A percentile compares a stretch with the other conserved stretches of the same genome.
phyloP scores from a whole-genome alignment of 306 rosid genomes.

The Boehmeria nivea region DNA sequence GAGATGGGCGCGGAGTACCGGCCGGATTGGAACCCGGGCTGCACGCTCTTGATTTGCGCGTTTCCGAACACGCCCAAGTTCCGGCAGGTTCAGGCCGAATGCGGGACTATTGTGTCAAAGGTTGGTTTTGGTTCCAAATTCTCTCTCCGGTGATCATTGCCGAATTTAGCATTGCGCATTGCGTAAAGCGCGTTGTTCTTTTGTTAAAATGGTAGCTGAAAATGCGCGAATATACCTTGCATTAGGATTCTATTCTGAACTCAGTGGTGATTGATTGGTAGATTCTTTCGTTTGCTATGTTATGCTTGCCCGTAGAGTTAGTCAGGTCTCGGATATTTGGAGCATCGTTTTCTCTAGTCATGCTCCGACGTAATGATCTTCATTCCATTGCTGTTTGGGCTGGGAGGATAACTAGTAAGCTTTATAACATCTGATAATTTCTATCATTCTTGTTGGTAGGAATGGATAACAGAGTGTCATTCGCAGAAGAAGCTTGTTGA shows the following conservation, averaged over 20 bases:
- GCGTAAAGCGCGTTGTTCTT: background rate
- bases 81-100: slow-evolving; percentile 80
- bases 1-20: slow-evolving; percentile 93
- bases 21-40: slow-evolving; percentile 78
- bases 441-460: slow-evolving; percentile 36
- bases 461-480: slow-evolving; percentile 81
- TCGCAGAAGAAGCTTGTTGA: slow-evolving; percentile 70
- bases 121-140: slow-evolving; percentile 18
- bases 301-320: background rate
- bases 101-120: slow-evolving; percentile 90
- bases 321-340: slow-evolving; percentile 1
- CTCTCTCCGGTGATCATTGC: background rate
- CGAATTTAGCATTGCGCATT: no score
- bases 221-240: no score
- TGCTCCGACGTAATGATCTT: slow-evolving; percentile 1
- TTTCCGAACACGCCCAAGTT: slow-evolving; percentile 87
- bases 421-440: background rate
- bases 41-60: slow-evolving; percentile 91
- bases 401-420: no score
- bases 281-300: background rate
- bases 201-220: no score
- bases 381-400: slow-evolving; percentile 1
- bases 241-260: no score
- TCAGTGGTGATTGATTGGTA: background rate
- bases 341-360: background rate